These are phyloP conservation scores for Thraustochytrium striatum DNA, from an alignment of 352 stramenopile species.

Conservation along the genomic window DNA sequence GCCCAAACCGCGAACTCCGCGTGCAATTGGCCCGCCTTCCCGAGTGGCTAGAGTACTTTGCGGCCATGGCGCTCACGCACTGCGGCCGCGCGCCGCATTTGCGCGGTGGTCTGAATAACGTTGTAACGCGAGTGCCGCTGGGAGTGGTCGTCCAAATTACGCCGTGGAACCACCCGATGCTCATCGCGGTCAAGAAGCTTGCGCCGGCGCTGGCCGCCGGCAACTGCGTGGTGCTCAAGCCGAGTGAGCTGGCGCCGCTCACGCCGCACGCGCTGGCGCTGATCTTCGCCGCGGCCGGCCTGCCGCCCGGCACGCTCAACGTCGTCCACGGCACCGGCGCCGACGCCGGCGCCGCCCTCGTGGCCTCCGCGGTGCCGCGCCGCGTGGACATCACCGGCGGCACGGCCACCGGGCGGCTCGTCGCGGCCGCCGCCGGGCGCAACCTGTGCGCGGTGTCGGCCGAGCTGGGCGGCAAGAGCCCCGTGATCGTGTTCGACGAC, in stretches of 20 bases:
- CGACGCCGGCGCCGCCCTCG: constrained; percentile 48
- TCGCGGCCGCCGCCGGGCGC: constrained; percentile 68
- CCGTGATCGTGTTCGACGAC: constrained; percentile 85
- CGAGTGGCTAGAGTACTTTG: too few relatives aligned
- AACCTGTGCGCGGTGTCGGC: constrained; percentile 73
- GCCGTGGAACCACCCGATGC: constrained; percentile 69
- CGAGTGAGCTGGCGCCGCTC: constrained; percentile 72
- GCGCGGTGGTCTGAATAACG: too few relatives aligned
- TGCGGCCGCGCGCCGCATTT: too few relatives aligned
- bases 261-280: constrained; percentile 66
- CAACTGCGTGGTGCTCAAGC: constrained; percentile 76
- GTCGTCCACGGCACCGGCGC: constrained; percentile 16
- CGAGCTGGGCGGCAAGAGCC: constrained; percentile 84
- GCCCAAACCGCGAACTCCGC: too few relatives aligned
- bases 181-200: constrained; percentile 74
- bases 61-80: too few relatives aligned
- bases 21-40: too few relatives aligned
- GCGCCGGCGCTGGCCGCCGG: constrained; percentile 70
- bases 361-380: constrained; percentile 66
- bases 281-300: constrained; percentile 53
- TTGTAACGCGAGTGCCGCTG: constrained; percentile 90
- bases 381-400: constrained; percentile 84
- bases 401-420: constrained; percentile 68
- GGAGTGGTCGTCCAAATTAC: constrained; percentile 80
- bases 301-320: constrained; percentile 36